Conservation (phyloP, 1,139 yeast species). For the Candida albicans region DNA sequence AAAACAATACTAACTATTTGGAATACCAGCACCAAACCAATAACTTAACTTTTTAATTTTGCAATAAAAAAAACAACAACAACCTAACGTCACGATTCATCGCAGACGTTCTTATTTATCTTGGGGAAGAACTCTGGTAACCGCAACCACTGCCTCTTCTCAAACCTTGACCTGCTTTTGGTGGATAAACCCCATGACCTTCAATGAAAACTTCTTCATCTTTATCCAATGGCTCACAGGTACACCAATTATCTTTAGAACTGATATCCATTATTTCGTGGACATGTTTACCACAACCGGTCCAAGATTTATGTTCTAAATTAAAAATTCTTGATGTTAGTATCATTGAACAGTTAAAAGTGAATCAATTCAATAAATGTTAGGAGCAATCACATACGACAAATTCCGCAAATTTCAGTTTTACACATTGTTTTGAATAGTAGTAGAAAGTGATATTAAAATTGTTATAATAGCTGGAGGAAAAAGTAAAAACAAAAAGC, state of each 20-base stretch:
- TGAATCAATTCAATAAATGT: neutral
- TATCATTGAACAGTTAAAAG: neutral
- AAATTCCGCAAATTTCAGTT: constrained; percentile 38
- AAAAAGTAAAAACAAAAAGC: neutral
- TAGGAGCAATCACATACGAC: constrained; percentile 18
- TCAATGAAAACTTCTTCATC: constrained; percentile 18
- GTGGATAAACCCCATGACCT: constrained; percentile 35
- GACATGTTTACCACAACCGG: constrained; percentile 38
- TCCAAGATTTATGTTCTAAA: constrained; percentile 33
- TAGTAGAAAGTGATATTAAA: neutral
- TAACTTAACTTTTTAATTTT: no score
- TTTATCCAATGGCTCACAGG: constrained; percentile 28
- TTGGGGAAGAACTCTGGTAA: neutral
- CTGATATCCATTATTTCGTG: constrained; percentile 34
- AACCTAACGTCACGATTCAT: neutral
- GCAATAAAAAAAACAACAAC: neutral
- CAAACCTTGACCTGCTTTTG: constrained; percentile 45
- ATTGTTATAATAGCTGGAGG: neutral
- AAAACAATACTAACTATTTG: no score
- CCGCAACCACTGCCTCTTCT: constrained; percentile 14
- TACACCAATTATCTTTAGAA: constrained; percentile 40
- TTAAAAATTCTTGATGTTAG: no score
- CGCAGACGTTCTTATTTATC: neutral
- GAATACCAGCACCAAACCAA: no score
- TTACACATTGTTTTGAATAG: constrained; percentile 27